Conservation (phyloP, 306 rosid genomes). For the Cucurbita ficifolia region DNA sequence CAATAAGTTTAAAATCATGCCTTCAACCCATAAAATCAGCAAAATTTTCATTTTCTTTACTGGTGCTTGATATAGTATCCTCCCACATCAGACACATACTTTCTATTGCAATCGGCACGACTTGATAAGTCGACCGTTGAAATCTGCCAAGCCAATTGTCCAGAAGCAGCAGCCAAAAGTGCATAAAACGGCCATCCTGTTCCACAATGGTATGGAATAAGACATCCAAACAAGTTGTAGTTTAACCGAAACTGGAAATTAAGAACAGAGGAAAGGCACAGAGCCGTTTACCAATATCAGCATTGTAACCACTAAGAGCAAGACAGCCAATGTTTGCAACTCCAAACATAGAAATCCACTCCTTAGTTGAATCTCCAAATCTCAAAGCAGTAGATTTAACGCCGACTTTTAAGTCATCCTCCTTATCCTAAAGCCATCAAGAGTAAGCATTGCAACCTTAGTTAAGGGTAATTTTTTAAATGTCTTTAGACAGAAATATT, state of each 20-base stretch:
- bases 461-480: background rate
- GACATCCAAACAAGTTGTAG: background rate
- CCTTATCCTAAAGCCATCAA: conserved; percentile 55
- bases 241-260: background rate
- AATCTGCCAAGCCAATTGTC: conserved; percentile 85
- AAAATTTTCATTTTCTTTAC: background rate
- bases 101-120: conserved; percentile 63
- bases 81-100: conserved; percentile 29
- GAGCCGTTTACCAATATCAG: conserved; percentile 42
- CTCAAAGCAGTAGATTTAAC: conserved; percentile 91
- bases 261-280: background rate
- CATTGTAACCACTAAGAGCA: conserved; percentile 66
- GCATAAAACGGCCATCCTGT: conserved; percentile 84
- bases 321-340: conserved; percentile 57
- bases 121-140: conserved; percentile 59
- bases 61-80: background rate
- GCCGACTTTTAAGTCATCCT: conserved; percentile 81
- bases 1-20: background rate
- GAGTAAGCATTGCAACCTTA: background rate
- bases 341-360: conserved; percentile 72
- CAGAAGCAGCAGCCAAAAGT: conserved; percentile 61
- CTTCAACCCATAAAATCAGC: background rate
- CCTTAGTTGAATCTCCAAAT: conserved; percentile 72
- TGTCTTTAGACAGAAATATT: background rate
- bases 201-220: conserved; percentile 10